Percentiles rank a stretch among this genome's conserved stretches.
Evolutionary conservation across 441 rosid genomes (phyloP).

Genomic region (Brassica balearica): DNA sequence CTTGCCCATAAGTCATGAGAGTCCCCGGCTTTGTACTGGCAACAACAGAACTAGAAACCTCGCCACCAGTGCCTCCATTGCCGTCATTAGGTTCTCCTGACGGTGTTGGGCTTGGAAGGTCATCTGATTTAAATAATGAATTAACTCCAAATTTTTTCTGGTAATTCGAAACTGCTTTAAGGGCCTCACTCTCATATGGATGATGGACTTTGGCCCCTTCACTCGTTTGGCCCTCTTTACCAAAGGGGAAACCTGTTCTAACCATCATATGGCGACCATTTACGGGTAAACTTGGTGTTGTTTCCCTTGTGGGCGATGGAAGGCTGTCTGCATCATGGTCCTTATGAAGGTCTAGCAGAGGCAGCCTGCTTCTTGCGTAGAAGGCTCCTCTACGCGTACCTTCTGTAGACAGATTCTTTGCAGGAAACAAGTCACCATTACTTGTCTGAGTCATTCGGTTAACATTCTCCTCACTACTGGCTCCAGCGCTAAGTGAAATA

Average conservation of each 20-base stretch:
- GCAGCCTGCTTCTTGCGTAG: slow-evolving; percentile 64
- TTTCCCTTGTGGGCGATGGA: slow-evolving; percentile 93
- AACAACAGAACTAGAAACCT: slow-evolving; percentile 65
- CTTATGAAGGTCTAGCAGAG: slow-evolving; percentile 93
- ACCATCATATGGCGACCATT: slow-evolving; percentile 47
- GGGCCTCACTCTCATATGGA: slow-evolving; percentile 80
- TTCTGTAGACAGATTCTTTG: slow-evolving; percentile 48
- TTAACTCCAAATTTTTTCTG: slow-evolving; percentile 73
- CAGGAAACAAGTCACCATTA: slow-evolving; percentile 45
- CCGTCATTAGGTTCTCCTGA: slow-evolving; percentile 75
- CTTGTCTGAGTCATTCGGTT: slow-evolving; percentile 43
- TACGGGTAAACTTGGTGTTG: slow-evolving; percentile 55
- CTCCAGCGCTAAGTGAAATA: slow-evolving; percentile 36
- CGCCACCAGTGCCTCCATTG: slow-evolving; percentile 65
- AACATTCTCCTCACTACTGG: slow-evolving; percentile 46
- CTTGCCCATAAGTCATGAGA: slow-evolving; percentile 41
- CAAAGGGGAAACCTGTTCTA: slow-evolving; percentile 45
- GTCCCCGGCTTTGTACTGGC: slow-evolving; percentile 41
- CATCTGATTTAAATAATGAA: slow-evolving; percentile 55
- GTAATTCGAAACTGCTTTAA: slow-evolving; percentile 78
- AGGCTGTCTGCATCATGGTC: slow-evolving; percentile 95
- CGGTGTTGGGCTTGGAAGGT: slow-evolving; percentile 98
- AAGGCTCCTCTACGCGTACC: slow-evolving; percentile 51
- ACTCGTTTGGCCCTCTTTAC: slow-evolving; percentile 45
- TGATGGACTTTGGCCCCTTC: slow-evolving; percentile 57